Conservation (phyloP, 78 protist genomes). For the Dictyostelium citrinum region DNA sequence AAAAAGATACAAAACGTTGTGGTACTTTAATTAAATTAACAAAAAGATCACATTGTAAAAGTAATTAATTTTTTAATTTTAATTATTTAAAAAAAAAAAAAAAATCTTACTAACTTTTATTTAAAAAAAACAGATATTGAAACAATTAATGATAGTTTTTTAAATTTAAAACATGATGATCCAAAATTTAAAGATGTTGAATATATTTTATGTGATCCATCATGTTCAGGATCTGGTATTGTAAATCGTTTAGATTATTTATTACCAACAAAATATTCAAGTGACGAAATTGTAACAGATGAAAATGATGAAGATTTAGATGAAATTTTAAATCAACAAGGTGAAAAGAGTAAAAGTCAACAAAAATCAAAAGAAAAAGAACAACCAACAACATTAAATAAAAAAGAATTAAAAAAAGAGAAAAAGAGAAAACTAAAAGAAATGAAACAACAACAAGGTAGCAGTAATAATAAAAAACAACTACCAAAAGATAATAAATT, state of each 20-base stretch:
- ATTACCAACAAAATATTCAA: conserved; percentile 18
- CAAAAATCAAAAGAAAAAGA: background rate
- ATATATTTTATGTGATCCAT: conserved; percentile 76
- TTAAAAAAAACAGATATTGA: conserved; percentile 47
- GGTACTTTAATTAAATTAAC: conserved; percentile 47
- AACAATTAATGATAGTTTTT: conserved; percentile 69
- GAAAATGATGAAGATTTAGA: conserved; percentile 40
- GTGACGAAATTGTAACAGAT: conserved; percentile 7
- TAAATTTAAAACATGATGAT: conserved; percentile 48
- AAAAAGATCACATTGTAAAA: conserved; percentile 70
- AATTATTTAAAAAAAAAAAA: too few relatives aligned
- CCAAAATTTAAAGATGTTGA: conserved; percentile 74
- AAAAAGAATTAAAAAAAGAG: conserved; percentile 30
- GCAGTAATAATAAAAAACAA: background rate
- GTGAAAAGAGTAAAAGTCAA: background rate
- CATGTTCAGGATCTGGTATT: conserved; percentile 81
- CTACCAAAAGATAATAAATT: background rate
- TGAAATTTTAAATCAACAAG: conserved; percentile 7
- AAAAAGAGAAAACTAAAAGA: conserved; percentile 1
- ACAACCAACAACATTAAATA: background rate
- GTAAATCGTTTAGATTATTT: conserved; percentile 78
- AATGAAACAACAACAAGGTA: background rate
- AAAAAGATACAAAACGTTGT: conserved; percentile 57
- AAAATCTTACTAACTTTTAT: too few relatives aligned
- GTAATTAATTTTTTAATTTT: background rate